phyloP scores from a whole-genome alignment of 371 early-diverging fungal genomes.

The Circinella minor region DNA sequence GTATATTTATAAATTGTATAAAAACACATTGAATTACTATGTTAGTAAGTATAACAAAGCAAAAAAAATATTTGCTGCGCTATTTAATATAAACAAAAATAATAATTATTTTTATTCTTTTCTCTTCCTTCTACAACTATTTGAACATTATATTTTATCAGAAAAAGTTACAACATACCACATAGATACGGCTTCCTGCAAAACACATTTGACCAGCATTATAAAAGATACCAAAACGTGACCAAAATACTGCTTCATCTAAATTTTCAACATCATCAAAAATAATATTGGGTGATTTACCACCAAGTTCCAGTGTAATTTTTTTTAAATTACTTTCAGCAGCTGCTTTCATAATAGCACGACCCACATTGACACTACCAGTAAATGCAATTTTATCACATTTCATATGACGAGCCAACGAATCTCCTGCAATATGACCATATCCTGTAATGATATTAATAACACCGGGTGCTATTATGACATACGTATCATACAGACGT shows the following conservation, averaged over 20 bases:
- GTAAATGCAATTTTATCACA: constrained; percentile 68
- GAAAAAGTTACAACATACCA: neutral
- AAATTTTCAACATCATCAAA: constrained; percentile 85
- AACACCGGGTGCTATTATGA: constrained; percentile 59
- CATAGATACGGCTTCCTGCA: too few species aligned
- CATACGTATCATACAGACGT: neutral
- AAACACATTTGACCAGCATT: constrained; percentile 75
- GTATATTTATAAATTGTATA: too few species aligned
- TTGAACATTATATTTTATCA: too few species aligned
- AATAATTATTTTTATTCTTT: too few species aligned
- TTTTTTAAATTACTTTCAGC: constrained; percentile 77
- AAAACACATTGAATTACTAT: too few species aligned
- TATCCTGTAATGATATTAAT: constrained; percentile 70
- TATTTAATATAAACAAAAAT: too few species aligned
- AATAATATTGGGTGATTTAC: constrained; percentile 90
- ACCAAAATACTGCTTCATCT: constrained; percentile 75
- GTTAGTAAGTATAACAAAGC: constrained; percentile 61
- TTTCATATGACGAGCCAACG: constrained; percentile 36
- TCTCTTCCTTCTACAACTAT: too few species aligned
- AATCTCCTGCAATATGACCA: constrained; percentile 43
- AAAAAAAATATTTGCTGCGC: constrained; percentile 47
- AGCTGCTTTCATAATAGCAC: constrained; percentile 54
- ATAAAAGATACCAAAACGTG: constrained; percentile 73
- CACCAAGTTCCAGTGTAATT: constrained; percentile 80
- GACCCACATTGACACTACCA: constrained; percentile 60